Conservation (phyloP, 176 grass and related monocot species). For the Hordeum marinum region DNA sequence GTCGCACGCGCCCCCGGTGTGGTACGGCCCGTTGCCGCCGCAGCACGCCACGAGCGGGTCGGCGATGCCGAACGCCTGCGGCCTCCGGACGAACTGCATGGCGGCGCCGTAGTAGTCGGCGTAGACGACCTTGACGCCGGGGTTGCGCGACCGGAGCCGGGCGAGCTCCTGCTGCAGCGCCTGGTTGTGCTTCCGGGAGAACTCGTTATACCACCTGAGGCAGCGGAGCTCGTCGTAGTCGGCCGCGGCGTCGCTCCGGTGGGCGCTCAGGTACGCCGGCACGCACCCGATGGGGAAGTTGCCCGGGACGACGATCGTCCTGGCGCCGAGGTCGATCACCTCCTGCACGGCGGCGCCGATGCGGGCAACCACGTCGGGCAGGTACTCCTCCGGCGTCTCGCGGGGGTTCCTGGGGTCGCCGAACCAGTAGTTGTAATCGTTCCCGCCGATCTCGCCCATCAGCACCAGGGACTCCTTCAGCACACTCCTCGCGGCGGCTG, state of each 20-base stretch:
- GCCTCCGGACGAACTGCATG: neutral
- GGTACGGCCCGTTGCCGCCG: neutral
- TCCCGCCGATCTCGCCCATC: constrained; percentile 63
- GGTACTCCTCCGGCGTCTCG: neutral
- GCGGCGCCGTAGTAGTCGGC: constrained; percentile 12
- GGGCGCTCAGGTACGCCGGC: neutral
- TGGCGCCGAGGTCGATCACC: constrained; percentile 2
- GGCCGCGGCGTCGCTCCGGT: neutral
- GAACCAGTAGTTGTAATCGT: constrained; percentile 57
- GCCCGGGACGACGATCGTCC: neutral
- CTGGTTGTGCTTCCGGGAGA: neutral
- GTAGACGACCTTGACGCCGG: neutral
- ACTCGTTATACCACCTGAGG: neutral
- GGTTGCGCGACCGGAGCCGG: neutral
- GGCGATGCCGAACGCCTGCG: neutral
- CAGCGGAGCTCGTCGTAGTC: neutral
- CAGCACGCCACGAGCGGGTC: constrained; percentile 6
- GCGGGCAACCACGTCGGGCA: neutral
- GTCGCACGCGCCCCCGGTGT: neutral
- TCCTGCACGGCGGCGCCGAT: neutral
- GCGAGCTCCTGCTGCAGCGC: neutral
- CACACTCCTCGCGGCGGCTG: neutral
- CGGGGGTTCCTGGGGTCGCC: neutral
- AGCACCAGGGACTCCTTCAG: constrained; percentile 30
- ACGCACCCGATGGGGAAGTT: constrained; percentile 13